Evolutionary conservation across 345 rosid species (phyloP).

Genomic region (Euphorbia tirucalli): DNA sequence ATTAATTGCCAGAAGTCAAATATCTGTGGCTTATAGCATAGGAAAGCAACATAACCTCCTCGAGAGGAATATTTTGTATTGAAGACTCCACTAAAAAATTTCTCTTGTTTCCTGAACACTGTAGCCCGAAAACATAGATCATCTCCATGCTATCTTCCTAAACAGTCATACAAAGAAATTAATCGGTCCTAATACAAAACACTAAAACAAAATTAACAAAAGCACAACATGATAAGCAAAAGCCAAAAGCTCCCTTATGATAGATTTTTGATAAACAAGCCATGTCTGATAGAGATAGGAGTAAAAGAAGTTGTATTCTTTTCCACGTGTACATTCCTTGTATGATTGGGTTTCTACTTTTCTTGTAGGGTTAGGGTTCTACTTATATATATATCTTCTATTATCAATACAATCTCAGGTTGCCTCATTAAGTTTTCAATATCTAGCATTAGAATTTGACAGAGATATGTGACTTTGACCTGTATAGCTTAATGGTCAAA

Average conservation of each 20-base stretch:
- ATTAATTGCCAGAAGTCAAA: too few relatives aligned
- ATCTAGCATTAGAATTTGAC: not conserved
- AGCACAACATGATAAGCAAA: not conserved
- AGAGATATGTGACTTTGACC: not conserved
- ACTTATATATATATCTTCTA: too few relatives aligned
- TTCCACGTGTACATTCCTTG: too few relatives aligned
- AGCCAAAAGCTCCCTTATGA: not conserved
- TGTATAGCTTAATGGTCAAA: not conserved
- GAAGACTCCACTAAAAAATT: constrained; percentile 50
- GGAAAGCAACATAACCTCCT: constrained; percentile 47
- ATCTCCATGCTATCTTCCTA: constrained; percentile 61
- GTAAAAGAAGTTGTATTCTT: too few relatives aligned
- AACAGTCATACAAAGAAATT: constrained; percentile 22
- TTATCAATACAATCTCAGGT: too few relatives aligned
- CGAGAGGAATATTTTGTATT: constrained; percentile 50
- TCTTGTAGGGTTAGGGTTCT: too few relatives aligned
- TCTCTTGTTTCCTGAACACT: constrained; percentile 43
- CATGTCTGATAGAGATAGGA: too few relatives aligned
- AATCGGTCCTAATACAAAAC: constrained; percentile 11
- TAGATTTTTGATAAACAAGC: not conserved
- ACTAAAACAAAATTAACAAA: constrained; percentile 1
- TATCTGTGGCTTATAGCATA: too few relatives aligned
- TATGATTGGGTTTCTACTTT: too few relatives aligned
- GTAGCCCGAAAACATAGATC: constrained; percentile 50
- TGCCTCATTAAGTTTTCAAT: too few relatives aligned